Base-by-base conservation (phyloP, 768 basidiomycete genomes). In the Boletus speciosus region DNA sequence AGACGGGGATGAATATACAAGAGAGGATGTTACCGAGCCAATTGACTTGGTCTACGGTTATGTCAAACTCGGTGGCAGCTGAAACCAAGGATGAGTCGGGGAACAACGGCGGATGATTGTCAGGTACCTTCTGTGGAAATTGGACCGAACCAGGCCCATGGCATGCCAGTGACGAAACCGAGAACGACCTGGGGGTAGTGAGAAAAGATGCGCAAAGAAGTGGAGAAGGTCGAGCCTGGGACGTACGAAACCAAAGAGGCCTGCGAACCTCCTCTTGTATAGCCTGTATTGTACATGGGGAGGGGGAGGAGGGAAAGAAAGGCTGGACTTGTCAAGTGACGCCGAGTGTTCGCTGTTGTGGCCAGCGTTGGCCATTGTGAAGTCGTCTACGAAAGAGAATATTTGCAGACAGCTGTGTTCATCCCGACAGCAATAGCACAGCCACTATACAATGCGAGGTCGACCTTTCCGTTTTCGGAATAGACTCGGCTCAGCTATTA, bases 141-240 rank as follows among this genome's bases (percentile, higher is more conserved):
- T 4, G 91, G 88, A 4, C 90, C 90, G 62, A 93, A 93, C 90
- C 90, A 93, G 4, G 86, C 79, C 81, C 83, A 84, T 7, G 78
- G 71, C 84, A 88, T 82, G 6, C 81, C 88, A 2, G 78, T 73
- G 11, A 83, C 77, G 38, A 85, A 66, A 50, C 83, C 86, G 32
- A 92, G 70, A 31, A 86, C 31, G 10, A 86, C 74, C 88, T 89
- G 47, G 7, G 7, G 9, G 1, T 4, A 1, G 27, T 58, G 27
- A 53, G 51, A 34, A 12, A 2, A 6, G 12, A 11, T 8, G 16
- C 4, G 4, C 44, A 19, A 44, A 34, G 11, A 12, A 11, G 2
- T 2, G 25, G 29, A 29, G 8, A 29, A 29, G 29, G 29, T 7
- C 29, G 0, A 3, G 21, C 8, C 31, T 5, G 15, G 1, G 27